Evolutionary conservation across 495 filamentous ascomycete genomes (phyloP).

Genomic region (Cercophora newfieldiana): DNA sequence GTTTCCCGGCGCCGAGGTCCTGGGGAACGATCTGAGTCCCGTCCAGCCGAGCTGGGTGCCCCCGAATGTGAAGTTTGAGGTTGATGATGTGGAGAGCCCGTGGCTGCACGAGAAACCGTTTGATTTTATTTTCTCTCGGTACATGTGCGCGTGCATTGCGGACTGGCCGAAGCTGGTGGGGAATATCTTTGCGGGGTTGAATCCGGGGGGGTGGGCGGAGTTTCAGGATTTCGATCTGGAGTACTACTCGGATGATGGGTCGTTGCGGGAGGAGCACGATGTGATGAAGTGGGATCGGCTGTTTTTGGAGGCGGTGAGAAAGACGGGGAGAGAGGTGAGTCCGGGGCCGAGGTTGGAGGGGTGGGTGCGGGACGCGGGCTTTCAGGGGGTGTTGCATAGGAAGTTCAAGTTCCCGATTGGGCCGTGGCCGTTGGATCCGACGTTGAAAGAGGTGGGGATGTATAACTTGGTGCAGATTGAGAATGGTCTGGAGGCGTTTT

Average conservation of each 20-base stretch:
- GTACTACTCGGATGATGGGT: constrained; percentile 45
- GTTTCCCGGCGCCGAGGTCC: constrained; percentile 21
- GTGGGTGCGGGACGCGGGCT: constrained; percentile 52
- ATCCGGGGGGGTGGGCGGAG: constrained; percentile 56
- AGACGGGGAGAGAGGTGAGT: constrained; percentile 43
- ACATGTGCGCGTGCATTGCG: constrained; percentile 50
- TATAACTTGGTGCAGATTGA: constrained; percentile 42
- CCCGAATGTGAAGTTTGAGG: constrained; percentile 57
- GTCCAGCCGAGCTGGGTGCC: constrained; percentile 59
- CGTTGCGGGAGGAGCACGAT: constrained; percentile 28
- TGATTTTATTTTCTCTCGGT: constrained; percentile 56
- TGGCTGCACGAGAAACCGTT: constrained; percentile 54
- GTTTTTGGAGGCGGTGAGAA: constrained; percentile 38
- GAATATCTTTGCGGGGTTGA: neutral
- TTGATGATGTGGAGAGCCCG: constrained; percentile 57
- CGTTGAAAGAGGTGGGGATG: constrained; percentile 50
- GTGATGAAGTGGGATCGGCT: constrained; percentile 30
- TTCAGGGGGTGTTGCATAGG: constrained; percentile 57
- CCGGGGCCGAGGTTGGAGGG: neutral
- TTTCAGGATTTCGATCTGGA: constrained; percentile 48
- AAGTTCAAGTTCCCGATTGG: constrained; percentile 57
- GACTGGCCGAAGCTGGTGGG: constrained; percentile 40
- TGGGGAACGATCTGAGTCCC: constrained; percentile 63
- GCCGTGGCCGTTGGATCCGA: constrained; percentile 56
- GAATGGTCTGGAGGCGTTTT: constrained; percentile 46